These are phyloP conservation scores for Lasiosphaeriaceae sp. DNA, from an alignment of 495 filamentous ascomycete genomes.

Conservation along the genomic window DNA sequence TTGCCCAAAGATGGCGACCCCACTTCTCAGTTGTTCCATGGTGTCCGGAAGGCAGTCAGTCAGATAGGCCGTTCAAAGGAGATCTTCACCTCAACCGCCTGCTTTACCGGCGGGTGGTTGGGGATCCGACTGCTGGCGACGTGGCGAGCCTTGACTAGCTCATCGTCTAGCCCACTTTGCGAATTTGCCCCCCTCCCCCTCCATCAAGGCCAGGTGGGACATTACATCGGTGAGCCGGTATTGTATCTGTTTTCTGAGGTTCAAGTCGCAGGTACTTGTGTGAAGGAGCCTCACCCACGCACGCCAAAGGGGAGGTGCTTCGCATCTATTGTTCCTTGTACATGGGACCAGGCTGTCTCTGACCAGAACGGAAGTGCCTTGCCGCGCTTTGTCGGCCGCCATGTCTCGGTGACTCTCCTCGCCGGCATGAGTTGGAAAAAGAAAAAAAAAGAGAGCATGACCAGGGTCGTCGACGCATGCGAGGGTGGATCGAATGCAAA, in stretches of 20 bases:
- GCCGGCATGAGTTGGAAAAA: neutral
- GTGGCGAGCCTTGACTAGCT: constrained; percentile 31
- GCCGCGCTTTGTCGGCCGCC: constrained; percentile 2
- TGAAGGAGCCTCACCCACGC: neutral
- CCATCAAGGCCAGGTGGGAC: constrained; percentile 5
- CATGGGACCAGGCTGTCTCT: neutral
- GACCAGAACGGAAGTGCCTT: constrained; percentile 1
- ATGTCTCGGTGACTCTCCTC: neutral
- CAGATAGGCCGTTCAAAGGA: neutral
- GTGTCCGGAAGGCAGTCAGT: constrained; percentile 3
- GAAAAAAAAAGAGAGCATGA: constrained; percentile 1
- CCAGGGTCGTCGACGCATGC: constrained; percentile 9
- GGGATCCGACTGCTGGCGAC: constrained; percentile 19
- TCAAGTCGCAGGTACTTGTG: constrained; percentile 4
- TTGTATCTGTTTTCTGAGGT: constrained; percentile 2
- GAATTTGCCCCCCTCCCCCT: constrained; percentile 1
- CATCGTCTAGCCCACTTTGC: constrained; percentile 9
- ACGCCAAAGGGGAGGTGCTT: neutral
- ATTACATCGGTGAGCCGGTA: constrained; percentile 14
- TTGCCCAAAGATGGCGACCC: constrained; percentile 3
- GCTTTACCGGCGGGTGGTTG: constrained; percentile 10
- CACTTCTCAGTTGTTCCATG: constrained; percentile 7
- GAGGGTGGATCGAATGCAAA: constrained; percentile 15
- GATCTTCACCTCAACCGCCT: constrained; percentile 11
- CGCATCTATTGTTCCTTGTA: neutral